Conservation (phyloP, 495 filamentous ascomycete species). For the Glonium stellatum region DNA sequence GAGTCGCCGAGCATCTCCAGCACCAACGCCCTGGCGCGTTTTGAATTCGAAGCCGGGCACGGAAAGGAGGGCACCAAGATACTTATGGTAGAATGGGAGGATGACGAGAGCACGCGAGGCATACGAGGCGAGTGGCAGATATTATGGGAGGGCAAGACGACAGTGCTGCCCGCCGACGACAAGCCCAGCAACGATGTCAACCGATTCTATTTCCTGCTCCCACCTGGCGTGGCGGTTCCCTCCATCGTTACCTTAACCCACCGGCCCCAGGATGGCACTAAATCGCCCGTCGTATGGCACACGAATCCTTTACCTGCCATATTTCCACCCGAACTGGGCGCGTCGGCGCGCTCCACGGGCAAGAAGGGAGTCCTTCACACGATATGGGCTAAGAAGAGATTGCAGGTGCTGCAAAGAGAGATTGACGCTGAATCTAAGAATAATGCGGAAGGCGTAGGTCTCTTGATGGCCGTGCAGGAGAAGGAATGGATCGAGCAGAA, state of each 20-base stretch:
- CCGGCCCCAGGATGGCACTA: constrained; percentile 32
- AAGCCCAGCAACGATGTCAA: constrained; percentile 47
- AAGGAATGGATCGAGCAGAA: constrained; percentile 74
- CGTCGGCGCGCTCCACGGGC: constrained; percentile 56
- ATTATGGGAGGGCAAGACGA: constrained; percentile 66
- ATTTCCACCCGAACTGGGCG: constrained; percentile 64
- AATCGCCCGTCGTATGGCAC: constrained; percentile 32
- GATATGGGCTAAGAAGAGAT: constrained; percentile 70
- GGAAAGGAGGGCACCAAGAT: constrained; percentile 79
- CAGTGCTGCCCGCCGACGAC: constrained; percentile 59
- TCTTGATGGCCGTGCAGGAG: constrained; percentile 74
- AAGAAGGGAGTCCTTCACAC: constrained; percentile 76
- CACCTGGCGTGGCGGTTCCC: constrained; percentile 59
- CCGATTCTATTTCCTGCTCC: constrained; percentile 68
- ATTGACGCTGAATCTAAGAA: constrained; percentile 41
- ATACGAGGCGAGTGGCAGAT: constrained; percentile 58
- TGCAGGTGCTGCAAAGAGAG: constrained; percentile 47
- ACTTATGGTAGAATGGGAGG: constrained; percentile 78
- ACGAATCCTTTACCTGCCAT: constrained; percentile 76
- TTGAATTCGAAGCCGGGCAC: constrained; percentile 72
- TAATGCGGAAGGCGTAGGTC: constrained; percentile 69
- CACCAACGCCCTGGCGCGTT: constrained; percentile 60
- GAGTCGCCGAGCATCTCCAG: constrained; percentile 36
- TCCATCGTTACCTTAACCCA: constrained; percentile 59
- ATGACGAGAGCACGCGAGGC: constrained; percentile 41